These are phyloP conservation scores for Globisporangium carolinianum DNA, from an alignment of 352 stramenopile genomes.

Conservation along the genomic window DNA sequence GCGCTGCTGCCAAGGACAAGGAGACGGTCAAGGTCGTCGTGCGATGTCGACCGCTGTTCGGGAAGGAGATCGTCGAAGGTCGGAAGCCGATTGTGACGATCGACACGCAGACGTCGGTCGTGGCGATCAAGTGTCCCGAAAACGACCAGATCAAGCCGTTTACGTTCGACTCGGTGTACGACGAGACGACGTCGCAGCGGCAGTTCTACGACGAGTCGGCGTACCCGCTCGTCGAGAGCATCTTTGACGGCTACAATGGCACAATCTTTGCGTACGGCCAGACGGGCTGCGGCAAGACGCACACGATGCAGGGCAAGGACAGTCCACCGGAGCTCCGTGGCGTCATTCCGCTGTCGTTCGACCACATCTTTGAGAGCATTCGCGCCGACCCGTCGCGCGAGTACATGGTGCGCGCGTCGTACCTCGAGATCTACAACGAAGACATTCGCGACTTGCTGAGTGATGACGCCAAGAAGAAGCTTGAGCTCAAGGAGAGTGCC, in stretches of 20 bases:
- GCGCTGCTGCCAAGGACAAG: conserved; percentile 43
- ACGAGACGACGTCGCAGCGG: conserved; percentile 75
- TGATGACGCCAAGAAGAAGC: conserved; percentile 73
- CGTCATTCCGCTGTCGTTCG: conserved; percentile 80
- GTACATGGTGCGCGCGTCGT: conserved; percentile 86
- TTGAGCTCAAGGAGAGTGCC: conserved; percentile 81
- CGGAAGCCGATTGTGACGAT: conserved; percentile 79
- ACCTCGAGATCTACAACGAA: conserved; percentile 96
- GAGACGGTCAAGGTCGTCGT: conserved; percentile 88
- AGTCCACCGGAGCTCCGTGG: conserved; percentile 63
- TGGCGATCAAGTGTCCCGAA: conserved; percentile 73
- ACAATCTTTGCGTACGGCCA: conserved; percentile 91
- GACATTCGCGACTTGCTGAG: conserved; percentile 88
- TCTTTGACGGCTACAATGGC: conserved; percentile 89
- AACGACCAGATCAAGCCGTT: conserved; percentile 82
- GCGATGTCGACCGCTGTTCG: conserved; percentile 79
- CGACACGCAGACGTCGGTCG: conserved; percentile 50
- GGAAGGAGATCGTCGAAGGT: conserved; percentile 78
- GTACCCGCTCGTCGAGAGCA: conserved; percentile 85
- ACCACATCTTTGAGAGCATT: conserved; percentile 86
- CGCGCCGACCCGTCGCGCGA: conserved; percentile 52
- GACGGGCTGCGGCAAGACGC: conserved; percentile 80
- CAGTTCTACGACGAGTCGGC: conserved; percentile 85
- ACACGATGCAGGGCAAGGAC: conserved; percentile 83
- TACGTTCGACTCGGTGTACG: conserved; percentile 89